Percentiles rank a stretch among this genome's conserved stretches.
phyloP scores from a whole-genome alignment of 2,329 filamentous ascomycete genomes.

The Cytospora paraplurivora region DNA sequence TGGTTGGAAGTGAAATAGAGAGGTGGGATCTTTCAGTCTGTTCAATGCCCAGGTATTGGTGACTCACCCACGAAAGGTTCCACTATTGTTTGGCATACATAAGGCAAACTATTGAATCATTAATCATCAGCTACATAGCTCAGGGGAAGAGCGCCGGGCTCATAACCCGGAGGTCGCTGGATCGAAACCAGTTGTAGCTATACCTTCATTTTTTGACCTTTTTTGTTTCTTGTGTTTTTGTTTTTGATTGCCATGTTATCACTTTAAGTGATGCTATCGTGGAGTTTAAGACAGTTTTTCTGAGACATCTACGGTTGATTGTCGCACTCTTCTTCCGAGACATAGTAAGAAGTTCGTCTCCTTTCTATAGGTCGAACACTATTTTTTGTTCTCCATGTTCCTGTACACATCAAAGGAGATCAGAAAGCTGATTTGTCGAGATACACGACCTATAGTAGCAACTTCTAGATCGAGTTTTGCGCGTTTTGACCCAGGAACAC shows the following conservation, averaged over 20 bases:
- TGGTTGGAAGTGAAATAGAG: background rate
- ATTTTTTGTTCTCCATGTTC: no score
- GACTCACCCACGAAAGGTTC: conserved; percentile 16
- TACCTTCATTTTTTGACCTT: background rate
- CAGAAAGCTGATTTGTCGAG: no score
- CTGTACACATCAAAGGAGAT: no score
- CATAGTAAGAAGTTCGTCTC: no score
- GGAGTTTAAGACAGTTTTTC: background rate
- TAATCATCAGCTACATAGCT: conserved; percentile 24
- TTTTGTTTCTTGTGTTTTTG: background rate
- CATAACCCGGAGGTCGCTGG: conserved; percentile 29
- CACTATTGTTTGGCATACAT: conserved; percentile 3
- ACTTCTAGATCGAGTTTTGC: no score
- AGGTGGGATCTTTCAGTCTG: background rate
- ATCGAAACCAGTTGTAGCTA: conserved; percentile 28
- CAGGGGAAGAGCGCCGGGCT: conserved; percentile 29
- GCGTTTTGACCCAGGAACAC: no score
- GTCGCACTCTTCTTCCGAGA: no score
- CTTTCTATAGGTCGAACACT: no score
- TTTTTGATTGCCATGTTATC: background rate
- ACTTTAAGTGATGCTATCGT: background rate
- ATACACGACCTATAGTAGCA: no score
- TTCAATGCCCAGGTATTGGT: background rate
- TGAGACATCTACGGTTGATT: no score
- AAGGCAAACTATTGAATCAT: background rate